These are phyloP conservation scores for Plasmodium chabaudi DNA, from an alignment of 169 alveolate species.

Conservation along the genomic window DNA sequence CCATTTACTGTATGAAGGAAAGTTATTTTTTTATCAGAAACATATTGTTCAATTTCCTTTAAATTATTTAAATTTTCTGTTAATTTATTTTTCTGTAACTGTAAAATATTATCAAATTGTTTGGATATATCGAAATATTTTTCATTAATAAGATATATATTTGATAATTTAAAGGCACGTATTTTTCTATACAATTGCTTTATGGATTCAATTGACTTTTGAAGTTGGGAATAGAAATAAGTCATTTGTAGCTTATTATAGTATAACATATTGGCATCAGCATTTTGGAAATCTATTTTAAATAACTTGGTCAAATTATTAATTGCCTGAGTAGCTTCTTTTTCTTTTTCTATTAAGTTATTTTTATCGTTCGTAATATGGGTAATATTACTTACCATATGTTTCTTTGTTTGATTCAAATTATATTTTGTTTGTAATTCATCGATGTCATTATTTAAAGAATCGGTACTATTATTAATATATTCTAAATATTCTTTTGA, in stretches of 20 bases:
- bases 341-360: neutral
- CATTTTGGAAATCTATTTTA: too few relatives aligned
- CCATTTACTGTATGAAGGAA: neutral
- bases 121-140: constrained; percentile 5
- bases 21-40: neutral
- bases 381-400: neutral
- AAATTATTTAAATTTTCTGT: neutral
- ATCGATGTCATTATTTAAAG: neutral
- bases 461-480: neutral
- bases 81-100: neutral
- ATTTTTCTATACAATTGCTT: neutral
- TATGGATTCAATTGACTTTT: neutral
- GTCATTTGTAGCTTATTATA: too few relatives aligned
- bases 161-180: neutral
- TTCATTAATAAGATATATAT: neutral
- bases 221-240: too few relatives aligned
- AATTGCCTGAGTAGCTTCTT: neutral
- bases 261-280: too few relatives aligned
- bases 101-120: neutral
- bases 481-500: neutral
- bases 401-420: neutral
- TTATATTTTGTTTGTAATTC: constrained; percentile 1
- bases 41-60: neutral
- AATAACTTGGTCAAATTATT: too few relatives aligned
- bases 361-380: neutral